Base-by-base conservation (phyloP, 2,329 filamentous ascomycete genomes). In the Fusarium annulatum region DNA sequence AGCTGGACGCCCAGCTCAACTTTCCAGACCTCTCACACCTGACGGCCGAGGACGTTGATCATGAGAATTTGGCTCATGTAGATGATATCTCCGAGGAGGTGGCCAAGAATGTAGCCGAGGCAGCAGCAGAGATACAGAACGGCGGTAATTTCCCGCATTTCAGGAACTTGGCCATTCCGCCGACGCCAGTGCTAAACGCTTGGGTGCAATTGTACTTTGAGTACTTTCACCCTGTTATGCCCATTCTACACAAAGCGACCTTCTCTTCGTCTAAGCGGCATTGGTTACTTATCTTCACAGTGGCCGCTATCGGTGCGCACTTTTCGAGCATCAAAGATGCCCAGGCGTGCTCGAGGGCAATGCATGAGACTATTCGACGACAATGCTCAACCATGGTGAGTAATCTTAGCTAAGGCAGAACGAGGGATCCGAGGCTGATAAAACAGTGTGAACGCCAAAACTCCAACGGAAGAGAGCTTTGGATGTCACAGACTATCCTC, bases 151-250 rank as follows among this genome's bases (percentile, higher is more conserved):
- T 36, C 5, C 62, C 62, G 10, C 46, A n/a, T n/a, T 62, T 64
- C 6, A 64, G 45, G 23, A 59, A 62, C n/a, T n/a, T 64, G 5
- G 30, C 45, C 2, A 64, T 64, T 8, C 57, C 62, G 5, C 57
- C 62, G 4, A 61, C 39, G 3, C 46, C 62, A 26, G 57, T 64
- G 2, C 5, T 64, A 4, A 64, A 64, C 9, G 62, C 46, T 0
- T 64, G 46, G 57, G 62, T 62, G 1, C 57, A 64, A 18, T 7
- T 64, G 18, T 64, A 62, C 33, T 64, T 64, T 64, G 57, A 64
- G 46, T 46, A 52, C 21, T 64, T 64, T 6, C 62, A 62, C 3
- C 62, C 62, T 2, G 57, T 64, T 1, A 21, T 64, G 26, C 62
- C 62, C 11, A 62, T 64, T 16, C 26, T 64, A 2, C 62, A 64